Base-by-base conservation (phyloP, 2,329 filamentous ascomycete species). In the Aureobasidium sp. region DNA sequence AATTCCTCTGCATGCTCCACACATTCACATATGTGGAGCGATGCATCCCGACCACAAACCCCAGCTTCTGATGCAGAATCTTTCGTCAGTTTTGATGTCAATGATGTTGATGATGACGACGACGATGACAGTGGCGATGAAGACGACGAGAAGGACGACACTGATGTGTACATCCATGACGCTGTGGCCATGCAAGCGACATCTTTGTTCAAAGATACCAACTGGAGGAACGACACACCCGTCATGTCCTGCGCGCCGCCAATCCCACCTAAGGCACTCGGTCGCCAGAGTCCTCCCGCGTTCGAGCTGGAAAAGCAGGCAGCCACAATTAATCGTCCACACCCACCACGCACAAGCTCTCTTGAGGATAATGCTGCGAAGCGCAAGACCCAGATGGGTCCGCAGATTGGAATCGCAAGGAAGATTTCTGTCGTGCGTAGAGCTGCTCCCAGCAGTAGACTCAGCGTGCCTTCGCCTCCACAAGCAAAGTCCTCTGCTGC, bases 401-500 rank as follows among this genome's bases (percentile, higher is more conserved):
- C 57, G 10, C 70, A 70, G 47, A 69, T 72, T 9, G 64, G 63
- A 13, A 68, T 72, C 2, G 70, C 70, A 3, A 48, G 70, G 32
- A 67, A 70, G 57, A 69, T 71, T 32, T 69, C 67, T 36, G 68
- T 72, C 17, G 48, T 53, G 29, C 47, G 48, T 29, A 52, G 48
- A 37, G 48, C 29, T 41, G 6, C 39, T 23, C 32, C 60, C 20
- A 41, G 42, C 20, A 48, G 48, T 15, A 36, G 37, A 37, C 26
- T 50, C 37, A 47, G 42, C 50, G 48, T 46, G 17, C 26, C 46
- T 7, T 56, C 50, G 29, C 44, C 36, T n/a, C 37, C 44, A 20
- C 39, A 46, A 17, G 20, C 9, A 9, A 46, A 56, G 32, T 41
- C 55, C 9, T 7, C 37, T 17, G 29, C 23, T 20, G 37, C 27